A percentile compares a stretch with the other conserved stretches of the same genome.
Evolutionary conservation across 441 rosid species (phyloP).

Genomic region (Erodium texanum): DNA sequence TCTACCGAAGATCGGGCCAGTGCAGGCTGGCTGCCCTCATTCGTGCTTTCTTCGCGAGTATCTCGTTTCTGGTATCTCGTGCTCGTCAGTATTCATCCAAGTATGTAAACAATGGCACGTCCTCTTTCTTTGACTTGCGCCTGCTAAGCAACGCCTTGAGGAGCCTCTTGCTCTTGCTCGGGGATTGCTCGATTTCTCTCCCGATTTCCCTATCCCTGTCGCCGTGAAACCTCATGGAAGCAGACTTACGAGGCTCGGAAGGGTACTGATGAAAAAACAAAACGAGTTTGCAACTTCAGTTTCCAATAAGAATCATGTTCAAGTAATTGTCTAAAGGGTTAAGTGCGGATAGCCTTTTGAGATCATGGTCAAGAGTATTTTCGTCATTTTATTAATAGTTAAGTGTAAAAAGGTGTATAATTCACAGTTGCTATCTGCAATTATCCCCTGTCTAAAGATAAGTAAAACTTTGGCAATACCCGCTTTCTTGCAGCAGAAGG

Average conservation of each 20-base stretch:
- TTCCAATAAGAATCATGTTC: neutral
- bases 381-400: no score
- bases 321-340: neutral
- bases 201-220: constrained; percentile 49
- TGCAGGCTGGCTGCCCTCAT: no score
- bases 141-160: constrained; percentile 84
- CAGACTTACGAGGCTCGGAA: constrained; percentile 72
- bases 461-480: constrained; percentile 33
- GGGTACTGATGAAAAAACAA: constrained; percentile 44
- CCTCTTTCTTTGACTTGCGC: constrained; percentile 90
- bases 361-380: no score
- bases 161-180: constrained; percentile 81
- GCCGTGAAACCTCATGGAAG: constrained; percentile 47
- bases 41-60: no score
- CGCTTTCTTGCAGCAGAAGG: constrained; percentile 33
- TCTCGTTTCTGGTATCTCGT: no score
- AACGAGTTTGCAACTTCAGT: neutral
- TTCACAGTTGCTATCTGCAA: no score
- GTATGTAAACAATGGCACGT: constrained; percentile 59
- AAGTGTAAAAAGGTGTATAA: no score
- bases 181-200: constrained; percentile 51
- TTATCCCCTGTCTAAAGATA: no score
- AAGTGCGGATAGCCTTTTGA: no score
- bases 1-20: no score
- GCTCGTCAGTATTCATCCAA: constrained; percentile 92